Evolutionary conservation across 331 rosid species (phyloP).

Genomic region (Prunus yedoensis): DNA sequence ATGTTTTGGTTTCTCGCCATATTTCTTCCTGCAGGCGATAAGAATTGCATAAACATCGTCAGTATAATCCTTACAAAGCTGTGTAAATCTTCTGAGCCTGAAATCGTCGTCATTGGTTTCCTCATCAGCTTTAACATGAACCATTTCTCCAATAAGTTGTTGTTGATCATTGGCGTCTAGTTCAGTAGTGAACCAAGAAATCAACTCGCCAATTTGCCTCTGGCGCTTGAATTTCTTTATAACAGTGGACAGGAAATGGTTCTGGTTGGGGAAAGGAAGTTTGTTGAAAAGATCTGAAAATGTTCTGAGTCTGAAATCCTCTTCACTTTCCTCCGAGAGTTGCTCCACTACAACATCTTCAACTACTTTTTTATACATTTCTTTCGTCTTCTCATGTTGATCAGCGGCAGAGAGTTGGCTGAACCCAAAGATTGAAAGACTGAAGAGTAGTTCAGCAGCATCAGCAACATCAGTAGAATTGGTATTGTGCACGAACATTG

Average conservation of each 20-base stretch:
- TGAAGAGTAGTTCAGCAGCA: neutral
- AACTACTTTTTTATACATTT: neutral
- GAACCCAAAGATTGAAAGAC: neutral
- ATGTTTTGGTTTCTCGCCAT: too few species aligned
- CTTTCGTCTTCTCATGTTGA: neutral
- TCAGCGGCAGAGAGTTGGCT: neutral
- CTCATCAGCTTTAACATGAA: neutral
- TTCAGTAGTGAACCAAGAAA: neutral
- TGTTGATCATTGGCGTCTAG: neutral
- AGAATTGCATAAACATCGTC: too few species aligned
- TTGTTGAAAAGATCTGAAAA: neutral
- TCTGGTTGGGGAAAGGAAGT: neutral
- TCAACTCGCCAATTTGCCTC: neutral
- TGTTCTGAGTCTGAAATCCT: neutral
- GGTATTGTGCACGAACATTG: neutral
- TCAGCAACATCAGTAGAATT: neutral
- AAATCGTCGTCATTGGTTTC: neutral
- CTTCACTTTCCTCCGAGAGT: neutral
- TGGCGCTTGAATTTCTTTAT: neutral
- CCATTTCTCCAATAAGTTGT: too few species aligned
- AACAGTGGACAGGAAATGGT: neutral
- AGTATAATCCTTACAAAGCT: neutral
- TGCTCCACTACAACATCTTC: neutral
- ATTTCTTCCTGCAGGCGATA: too few species aligned
- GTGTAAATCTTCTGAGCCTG: neutral